phyloP scores from a whole-genome alignment of 306 rosid genomes.

The Alnus glutinosa region DNA sequence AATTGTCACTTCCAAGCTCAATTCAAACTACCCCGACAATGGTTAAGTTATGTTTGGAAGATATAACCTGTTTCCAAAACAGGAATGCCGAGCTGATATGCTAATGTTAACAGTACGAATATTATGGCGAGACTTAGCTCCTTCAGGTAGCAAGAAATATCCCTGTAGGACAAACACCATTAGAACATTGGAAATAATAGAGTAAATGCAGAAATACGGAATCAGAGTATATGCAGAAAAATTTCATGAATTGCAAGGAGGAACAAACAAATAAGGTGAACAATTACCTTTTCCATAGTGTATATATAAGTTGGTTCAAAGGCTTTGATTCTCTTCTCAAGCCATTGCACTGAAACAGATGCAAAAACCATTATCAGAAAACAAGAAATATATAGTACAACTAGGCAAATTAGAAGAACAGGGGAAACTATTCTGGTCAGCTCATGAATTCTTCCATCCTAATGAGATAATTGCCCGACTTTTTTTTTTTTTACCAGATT shows the following conservation, averaged over 20 bases:
- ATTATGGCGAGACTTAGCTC: conserved; percentile 79
- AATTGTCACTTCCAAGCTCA: conserved; percentile 15
- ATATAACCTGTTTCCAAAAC: conserved; percentile 92
- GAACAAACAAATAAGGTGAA: conserved; percentile 2
- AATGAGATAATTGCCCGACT: background rate
- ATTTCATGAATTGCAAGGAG: conserved; percentile 12
- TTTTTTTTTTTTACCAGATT: background rate
- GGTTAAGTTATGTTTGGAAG: conserved; percentile 1
- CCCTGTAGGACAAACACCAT: conserved; percentile 55
- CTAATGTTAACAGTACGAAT: conserved; percentile 84
- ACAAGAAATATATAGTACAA: background rate
- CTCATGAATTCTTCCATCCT: background rate
- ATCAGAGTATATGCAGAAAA: conserved; percentile 1
- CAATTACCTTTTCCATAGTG: conserved; percentile 88
- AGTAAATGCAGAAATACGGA: conserved; percentile 9
- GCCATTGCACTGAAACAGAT: conserved; percentile 81
- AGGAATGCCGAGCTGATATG: conserved; percentile 89
- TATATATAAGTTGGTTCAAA: conserved; percentile 89
- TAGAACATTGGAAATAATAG: conserved; percentile 20
- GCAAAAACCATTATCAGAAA: conserved; percentile 8
- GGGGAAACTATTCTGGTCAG: background rate
- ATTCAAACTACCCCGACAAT: conserved; percentile 12
- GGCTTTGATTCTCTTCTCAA: conserved; percentile 73
- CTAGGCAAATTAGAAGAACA: background rate
- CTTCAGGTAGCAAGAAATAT: conserved; percentile 91